These are phyloP conservation scores for Endocarpon pusillum DNA, from an alignment of 495 filamentous ascomycete genomes.

Conservation along the genomic window DNA sequence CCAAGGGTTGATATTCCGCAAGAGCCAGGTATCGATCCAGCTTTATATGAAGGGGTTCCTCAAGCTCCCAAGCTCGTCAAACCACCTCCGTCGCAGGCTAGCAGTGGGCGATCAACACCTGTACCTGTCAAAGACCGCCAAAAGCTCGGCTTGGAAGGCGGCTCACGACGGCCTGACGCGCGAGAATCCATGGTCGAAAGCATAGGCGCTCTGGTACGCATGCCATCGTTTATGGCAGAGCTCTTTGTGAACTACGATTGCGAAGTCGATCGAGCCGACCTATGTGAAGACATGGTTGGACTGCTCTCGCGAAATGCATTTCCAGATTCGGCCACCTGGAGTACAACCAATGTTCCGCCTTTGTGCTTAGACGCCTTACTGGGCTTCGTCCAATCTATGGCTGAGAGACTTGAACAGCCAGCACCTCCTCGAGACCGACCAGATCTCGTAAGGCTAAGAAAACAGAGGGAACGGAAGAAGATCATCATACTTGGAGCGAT, in stretches of 20 bases:
- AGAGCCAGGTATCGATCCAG: conserved; percentile 79
- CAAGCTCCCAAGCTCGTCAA: conserved; percentile 77
- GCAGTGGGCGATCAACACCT: conserved; percentile 76
- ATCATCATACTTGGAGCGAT: conserved; percentile 72
- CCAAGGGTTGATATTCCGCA: conserved; percentile 80
- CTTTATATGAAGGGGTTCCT: conserved; percentile 84
- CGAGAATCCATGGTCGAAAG: conserved; percentile 98
- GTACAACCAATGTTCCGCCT: conserved; percentile 93
- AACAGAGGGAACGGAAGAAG: conserved; percentile 63
- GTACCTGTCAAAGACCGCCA: conserved; percentile 88
- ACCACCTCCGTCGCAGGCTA: conserved; percentile 55
- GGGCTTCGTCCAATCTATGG: conserved; percentile 77
- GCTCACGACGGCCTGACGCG: conserved; percentile 78
- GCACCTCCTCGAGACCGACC: conserved; percentile 46
- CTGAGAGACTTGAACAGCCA: conserved; percentile 59
- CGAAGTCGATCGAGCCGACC: conserved; percentile 75
- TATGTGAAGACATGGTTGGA: conserved; percentile 92
- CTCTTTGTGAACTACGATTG: conserved; percentile 98
- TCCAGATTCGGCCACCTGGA: conserved; percentile 96
- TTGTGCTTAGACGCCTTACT: conserved; percentile 85
- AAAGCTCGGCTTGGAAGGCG: conserved; percentile 85
- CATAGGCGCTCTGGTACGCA: conserved; percentile 74
- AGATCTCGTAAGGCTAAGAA: conserved; percentile 40
- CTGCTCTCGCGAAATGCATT: conserved; percentile 86
- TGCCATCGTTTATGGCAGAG: conserved; percentile 87